Percentiles rank a stretch among this genome's conserved stretches.
phyloP scores from a whole-genome alignment of 805 yeast species.

The Saccharomycopsis sp. region DNA sequence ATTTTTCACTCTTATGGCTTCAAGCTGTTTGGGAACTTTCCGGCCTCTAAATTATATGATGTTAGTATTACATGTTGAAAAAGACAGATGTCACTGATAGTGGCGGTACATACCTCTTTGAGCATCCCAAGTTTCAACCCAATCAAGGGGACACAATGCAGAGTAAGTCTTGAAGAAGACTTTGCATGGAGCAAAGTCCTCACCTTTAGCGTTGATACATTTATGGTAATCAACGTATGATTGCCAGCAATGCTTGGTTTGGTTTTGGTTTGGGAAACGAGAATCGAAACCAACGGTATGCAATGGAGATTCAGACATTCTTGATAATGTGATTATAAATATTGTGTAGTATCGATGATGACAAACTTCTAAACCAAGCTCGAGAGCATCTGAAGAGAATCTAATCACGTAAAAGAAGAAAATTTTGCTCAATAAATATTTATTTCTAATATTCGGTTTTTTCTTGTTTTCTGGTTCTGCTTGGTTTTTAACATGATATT shows the following conservation, averaged over 20 bases:
- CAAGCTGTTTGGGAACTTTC: slow-evolving; percentile 48
- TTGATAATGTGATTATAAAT: slow-evolving; percentile 1
- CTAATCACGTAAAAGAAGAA: neutral
- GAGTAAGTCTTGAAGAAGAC: slow-evolving; percentile 88
- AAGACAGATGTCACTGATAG: neutral
- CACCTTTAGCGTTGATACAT: slow-evolving; percentile 95
- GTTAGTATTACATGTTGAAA: slow-evolving; percentile 35
- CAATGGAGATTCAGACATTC: slow-evolving; percentile 40
- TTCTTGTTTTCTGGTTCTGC: neutral
- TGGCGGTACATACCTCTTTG: slow-evolving; percentile 47
- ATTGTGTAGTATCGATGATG: neutral
- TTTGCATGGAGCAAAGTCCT: slow-evolving; percentile 96
- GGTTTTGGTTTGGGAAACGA: slow-evolving; percentile 96
- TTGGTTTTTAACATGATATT: neutral
- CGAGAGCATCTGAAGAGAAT: neutral
- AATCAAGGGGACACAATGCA: slow-evolving; percentile 76
- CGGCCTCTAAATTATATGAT: slow-evolving; percentile 37
- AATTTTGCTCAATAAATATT: slow-evolving; percentile 1
- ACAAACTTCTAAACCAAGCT: neutral
- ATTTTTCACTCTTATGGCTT: slow-evolving; percentile 24
- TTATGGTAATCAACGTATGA: slow-evolving; percentile 96
- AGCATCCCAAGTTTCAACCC: slow-evolving; percentile 85
- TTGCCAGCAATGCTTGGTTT: slow-evolving; percentile 98
- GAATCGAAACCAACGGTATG: slow-evolving; percentile 77
- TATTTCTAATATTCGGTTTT: neutral